Percentiles rank a stretch among this genome's conserved stretches.
phyloP scores from a whole-genome alignment of 2,329 filamentous ascomycete genomes.

The Aureobasidium mangrovei region DNA sequence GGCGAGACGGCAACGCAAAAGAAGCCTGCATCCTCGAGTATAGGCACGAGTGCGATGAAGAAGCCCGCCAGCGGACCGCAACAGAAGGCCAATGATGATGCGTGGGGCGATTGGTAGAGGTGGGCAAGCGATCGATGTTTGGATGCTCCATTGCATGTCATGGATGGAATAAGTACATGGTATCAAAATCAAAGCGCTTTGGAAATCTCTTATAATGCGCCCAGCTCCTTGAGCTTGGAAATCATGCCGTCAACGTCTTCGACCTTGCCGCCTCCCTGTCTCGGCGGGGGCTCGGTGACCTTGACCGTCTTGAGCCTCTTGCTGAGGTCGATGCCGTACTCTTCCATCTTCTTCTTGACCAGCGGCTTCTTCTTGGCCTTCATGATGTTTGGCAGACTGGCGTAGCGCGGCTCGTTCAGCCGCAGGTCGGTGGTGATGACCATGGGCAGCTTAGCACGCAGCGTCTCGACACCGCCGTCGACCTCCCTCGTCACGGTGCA shows the following conservation, averaged over 20 bases:
- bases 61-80: constrained; percentile 28
- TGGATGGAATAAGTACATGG: constrained; percentile 9
- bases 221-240: constrained; percentile 87
- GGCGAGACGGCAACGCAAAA: constrained; percentile 25
- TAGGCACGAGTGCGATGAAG: constrained; percentile 59
- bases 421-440: constrained; percentile 91
- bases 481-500: constrained; percentile 84
- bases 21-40: constrained; percentile 38
- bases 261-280: constrained; percentile 93
- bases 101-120: constrained; percentile 47
- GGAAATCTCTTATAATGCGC: constrained; percentile 57
- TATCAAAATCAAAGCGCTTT: constrained; percentile 1
- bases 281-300: constrained; percentile 76
- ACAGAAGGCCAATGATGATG: constrained; percentile 39
- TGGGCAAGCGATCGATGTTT: not conserved
- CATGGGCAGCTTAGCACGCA: constrained; percentile 78
- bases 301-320: constrained; percentile 80
- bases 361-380: constrained; percentile 99
- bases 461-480: constrained; percentile 87
- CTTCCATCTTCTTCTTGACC: constrained; percentile 79
- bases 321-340: constrained; percentile 68
- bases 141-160: constrained; percentile 2
- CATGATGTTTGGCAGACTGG: constrained; percentile 97
- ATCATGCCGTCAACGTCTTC: constrained; percentile 96
- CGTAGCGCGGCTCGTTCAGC: constrained; percentile 90